phyloP scores from a whole-genome alignment of 257 asterid species.

The Parsonsia alboflavescens region DNA sequence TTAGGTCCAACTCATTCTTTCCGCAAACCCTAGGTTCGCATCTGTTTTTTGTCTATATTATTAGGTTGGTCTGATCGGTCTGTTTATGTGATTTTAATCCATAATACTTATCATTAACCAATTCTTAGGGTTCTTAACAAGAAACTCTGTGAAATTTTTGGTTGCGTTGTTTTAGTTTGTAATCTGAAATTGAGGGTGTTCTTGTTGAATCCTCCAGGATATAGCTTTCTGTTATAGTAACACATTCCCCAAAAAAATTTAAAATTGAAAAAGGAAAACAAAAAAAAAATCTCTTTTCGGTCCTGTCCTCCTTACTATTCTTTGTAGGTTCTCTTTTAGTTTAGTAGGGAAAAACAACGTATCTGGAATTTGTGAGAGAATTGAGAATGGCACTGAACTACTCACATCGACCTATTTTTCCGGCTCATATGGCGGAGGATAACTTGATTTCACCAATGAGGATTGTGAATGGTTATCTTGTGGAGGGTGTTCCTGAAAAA shows the following conservation, averaged over 20 bases:
- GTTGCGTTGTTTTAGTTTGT: conserved; percentile 76
- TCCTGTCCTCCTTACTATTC: neutral
- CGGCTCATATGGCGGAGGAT: conserved; percentile 57
- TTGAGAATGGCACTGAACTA: conserved; percentile 87
- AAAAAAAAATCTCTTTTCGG: conserved; percentile 5
- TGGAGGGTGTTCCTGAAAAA: conserved; percentile 56
- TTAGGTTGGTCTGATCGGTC: conserved; percentile 20
- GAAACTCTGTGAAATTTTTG: conserved; percentile 83
- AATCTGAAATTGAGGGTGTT: conserved; percentile 81
- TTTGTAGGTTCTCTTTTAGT: conserved; percentile 6
- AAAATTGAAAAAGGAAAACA: neutral
- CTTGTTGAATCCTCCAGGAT: conserved; percentile 37
- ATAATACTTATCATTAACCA: neutral
- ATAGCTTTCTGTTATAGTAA: neutral
- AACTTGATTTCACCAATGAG: conserved; percentile 59
- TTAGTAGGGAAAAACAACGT: conserved; percentile 10
- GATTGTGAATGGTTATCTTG: conserved; percentile 52
- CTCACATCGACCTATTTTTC: conserved; percentile 53
- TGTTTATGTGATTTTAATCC: conserved; percentile 1
- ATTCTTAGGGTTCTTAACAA: conserved; percentile 36
- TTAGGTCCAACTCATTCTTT: neutral
- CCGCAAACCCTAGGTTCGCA: conserved; percentile 25
- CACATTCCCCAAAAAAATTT: neutral
- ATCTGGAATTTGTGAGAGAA: conserved; percentile 29
- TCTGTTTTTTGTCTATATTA: conserved; percentile 19